Conservation (phyloP, 2,329 filamentous ascomycete species). For the Rhinocladiella mackenziei region DNA sequence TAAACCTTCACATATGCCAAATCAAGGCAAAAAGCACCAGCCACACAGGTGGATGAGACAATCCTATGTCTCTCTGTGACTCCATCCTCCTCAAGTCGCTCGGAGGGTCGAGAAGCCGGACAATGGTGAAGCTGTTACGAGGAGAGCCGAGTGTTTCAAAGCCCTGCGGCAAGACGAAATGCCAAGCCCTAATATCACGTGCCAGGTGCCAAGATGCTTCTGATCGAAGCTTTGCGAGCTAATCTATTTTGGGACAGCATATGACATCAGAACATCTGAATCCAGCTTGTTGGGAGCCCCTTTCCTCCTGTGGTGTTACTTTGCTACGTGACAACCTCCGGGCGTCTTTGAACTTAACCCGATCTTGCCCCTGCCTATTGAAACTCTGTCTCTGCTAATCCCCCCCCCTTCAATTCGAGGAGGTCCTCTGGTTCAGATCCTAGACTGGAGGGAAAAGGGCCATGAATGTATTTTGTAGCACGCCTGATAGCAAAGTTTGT, state of each 20-base stretch:
- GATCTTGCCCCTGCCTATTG: background rate
- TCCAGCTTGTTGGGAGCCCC: no score
- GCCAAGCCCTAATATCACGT: constrained; percentile 18
- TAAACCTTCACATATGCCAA: background rate
- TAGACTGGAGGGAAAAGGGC: no score
- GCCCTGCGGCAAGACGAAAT: constrained; percentile 7
- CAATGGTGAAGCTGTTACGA: constrained; percentile 19
- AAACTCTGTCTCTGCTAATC: background rate
- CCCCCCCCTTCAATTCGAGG: no score
- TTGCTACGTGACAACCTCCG: no score
- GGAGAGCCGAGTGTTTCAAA: constrained; percentile 10
- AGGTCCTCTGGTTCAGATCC: no score
- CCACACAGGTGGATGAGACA: constrained; percentile 16
- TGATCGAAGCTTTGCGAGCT: constrained; percentile 12
- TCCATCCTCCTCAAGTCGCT: background rate
- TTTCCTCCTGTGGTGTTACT: no score
- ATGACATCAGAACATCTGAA: no score
- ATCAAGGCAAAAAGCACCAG: background rate
- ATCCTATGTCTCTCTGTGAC: constrained; percentile 12
- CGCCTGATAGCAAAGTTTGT: background rate
- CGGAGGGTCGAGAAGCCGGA: constrained; percentile 19
- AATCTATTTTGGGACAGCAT: no score
- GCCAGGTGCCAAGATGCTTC: constrained; percentile 4
- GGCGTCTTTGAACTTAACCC: no score
- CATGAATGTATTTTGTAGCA: constrained; percentile 13